A percentile compares a stretch with the other conserved stretches of the same genome.
phyloP scores from a whole-genome alignment of 73 alveolate species.

The Tetrahymena borealis region DNA sequence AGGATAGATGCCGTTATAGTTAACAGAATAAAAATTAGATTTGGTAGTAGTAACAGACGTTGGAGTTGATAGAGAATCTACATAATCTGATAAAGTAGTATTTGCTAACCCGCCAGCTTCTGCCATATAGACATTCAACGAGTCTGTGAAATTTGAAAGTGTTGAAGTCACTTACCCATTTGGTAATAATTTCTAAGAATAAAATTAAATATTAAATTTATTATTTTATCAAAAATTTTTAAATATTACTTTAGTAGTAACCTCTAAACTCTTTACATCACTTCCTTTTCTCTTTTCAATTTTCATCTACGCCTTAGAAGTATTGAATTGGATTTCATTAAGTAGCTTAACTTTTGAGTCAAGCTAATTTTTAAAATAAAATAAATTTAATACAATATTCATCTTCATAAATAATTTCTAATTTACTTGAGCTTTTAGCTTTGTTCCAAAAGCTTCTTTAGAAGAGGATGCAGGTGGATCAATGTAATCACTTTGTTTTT shows the following conservation, averaged over 20 bases:
- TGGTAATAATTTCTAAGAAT: not conserved
- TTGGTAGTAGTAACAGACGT: constrained; percentile 8
- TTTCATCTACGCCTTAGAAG: not conserved
- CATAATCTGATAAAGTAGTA: constrained; percentile 8
- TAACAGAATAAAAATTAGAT: constrained; percentile 25
- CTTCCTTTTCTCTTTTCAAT: not conserved
- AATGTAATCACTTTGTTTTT: not conserved
- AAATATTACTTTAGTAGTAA: not conserved
- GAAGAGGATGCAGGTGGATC: not conserved
- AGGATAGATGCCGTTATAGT: constrained; percentile 25
- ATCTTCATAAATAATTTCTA: not conserved
- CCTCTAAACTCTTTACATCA: not conserved
- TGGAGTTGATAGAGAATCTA: constrained; percentile 19
- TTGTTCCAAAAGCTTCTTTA: constrained; percentile 1
- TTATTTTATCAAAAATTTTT: too few species aligned
- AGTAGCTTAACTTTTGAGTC: not conserved
- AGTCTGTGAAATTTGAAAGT: constrained; percentile 14
- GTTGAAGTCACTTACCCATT: not conserved
- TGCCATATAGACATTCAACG: constrained; percentile 29
- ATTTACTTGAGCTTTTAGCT: constrained; percentile 6
- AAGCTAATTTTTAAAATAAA: not conserved
- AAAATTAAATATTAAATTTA: not conserved
- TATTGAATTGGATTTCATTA: not conserved
- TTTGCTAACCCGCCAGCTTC: constrained; percentile 23
- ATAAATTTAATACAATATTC: constrained; percentile 3